Percentiles rank a stretch among this genome's conserved stretches.
Conservation (phyloP, 345 rosid genomes). For the Pugionium dolabratum region DNA sequence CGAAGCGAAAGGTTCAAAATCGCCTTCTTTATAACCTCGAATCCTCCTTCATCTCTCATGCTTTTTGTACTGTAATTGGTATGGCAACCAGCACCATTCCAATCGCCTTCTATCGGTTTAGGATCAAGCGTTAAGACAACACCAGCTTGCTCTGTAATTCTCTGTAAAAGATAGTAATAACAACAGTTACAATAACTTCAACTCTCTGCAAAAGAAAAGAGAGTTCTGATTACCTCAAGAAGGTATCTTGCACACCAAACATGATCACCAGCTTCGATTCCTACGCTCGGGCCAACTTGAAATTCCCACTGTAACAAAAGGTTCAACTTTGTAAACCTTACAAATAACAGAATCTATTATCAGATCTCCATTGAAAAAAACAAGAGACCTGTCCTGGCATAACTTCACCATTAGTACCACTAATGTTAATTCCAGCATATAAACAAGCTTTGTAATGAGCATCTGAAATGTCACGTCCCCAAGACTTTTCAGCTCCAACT, state of each 20-base stretch:
- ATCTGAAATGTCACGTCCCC: conserved; percentile 96
- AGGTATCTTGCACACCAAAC: conserved; percentile 98
- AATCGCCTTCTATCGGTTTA: conserved; percentile 93
- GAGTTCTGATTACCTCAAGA: conserved; percentile 68
- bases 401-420: conserved; percentile 98
- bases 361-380: neutral
- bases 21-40: conserved; percentile 83
- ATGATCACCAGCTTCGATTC: conserved; percentile 93
- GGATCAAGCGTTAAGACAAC: conserved; percentile 92
- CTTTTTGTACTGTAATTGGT: conserved; percentile 95
- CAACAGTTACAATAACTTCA: conserved; percentile 8
- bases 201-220: neutral
- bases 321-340: neutral
- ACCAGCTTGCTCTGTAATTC: conserved; percentile 97
- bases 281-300: conserved; percentile 97
- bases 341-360: neutral
- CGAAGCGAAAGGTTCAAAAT: conserved; percentile 89
- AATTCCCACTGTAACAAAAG: conserved; percentile 74
- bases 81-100: conserved; percentile 99
- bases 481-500: conserved; percentile 95
- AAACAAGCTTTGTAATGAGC: conserved; percentile 98
- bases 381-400: conserved; percentile 94
- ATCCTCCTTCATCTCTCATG: conserved; percentile 96
- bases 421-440: conserved; percentile 89
- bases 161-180: conserved; percentile 48